Percentiles rank a stretch among this genome's conserved stretches.
These are phyloP conservation scores for Atalantia buxifolia DNA, from an alignment of 345 rosid species.

Conservation along the genomic window DNA sequence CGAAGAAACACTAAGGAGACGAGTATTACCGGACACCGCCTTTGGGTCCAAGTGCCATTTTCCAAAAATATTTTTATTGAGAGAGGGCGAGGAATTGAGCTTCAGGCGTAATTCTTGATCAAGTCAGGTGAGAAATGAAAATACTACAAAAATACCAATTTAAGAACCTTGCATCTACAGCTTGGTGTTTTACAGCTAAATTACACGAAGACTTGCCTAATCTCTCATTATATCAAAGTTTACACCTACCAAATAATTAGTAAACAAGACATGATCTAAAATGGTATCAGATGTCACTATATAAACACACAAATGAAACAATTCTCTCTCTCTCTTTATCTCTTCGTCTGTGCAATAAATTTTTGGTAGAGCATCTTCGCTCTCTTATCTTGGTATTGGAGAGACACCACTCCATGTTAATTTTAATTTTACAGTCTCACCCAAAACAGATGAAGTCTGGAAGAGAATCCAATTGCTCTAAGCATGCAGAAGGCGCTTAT, in stretches of 20 bases:
- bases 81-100: not conserved
- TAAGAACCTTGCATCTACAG: not conserved
- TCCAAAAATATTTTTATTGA: no score
- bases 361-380: not conserved
- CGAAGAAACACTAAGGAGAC: no score
- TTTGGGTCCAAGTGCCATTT: no score
- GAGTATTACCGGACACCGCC: no score
- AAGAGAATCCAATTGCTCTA: constrained; percentile 18
- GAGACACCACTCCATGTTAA: not conserved
- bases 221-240: not conserved
- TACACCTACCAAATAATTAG: not conserved
- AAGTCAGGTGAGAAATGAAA: not conserved
- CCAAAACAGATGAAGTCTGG: not conserved
- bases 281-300: not conserved
- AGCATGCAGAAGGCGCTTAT: constrained; percentile 52
- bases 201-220: not conserved
- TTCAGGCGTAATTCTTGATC: not conserved
- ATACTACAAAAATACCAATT: not conserved
- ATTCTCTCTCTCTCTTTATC: not conserved
- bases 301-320: constrained; percentile 10
- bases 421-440: constrained; percentile 9
- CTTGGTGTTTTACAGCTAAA: not conserved
- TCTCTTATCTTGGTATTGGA: not conserved
- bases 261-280: not conserved
- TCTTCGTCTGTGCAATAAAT: not conserved